Evolutionary conservation across 1,284 basidiomycete genomes (phyloP), one percentile per base, ranked within the genome.

Genomic region (Rhodotorula glutinis): DNA sequence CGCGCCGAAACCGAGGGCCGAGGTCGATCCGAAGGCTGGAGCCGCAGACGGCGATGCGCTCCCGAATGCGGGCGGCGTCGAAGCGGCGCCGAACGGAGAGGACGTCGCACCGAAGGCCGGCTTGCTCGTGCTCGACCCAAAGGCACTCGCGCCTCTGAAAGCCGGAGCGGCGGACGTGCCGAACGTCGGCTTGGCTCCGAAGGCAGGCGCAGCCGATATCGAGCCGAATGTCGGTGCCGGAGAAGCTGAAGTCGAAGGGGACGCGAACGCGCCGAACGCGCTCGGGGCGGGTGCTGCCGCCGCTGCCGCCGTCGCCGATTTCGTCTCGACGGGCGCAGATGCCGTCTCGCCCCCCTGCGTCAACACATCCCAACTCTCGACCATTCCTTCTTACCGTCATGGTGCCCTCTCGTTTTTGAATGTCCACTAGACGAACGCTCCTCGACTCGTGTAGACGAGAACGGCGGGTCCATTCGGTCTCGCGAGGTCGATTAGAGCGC

Each of bases 391-490:
- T 67, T 82, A 84, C 14, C 49, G 65, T n/a, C 71, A 78, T 8
- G 66, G 79, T 41, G 75, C 43, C 23, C 21, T 70, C 30, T 77
- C 77, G 62, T 82, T 80, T 63, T 77, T 76, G 4, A 85, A 76
- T 60, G 81, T 77, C 76, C 83, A 85, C 0, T 79, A 79, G 9
- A 82, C 77, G 57, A 85, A 71, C 4, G 81, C 76, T 17, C 83
- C 83, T 53, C 82, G 81, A 56, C 80, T 82, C 23, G 81, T 82
- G 68, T 81, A 82, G 10, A 80, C 79, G 59, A 82, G 71, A 10
- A 85, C 72, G 13, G 80, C 76, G 0, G 82, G 82, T 21, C 78
- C 75, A 13, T 77, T 76, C 51, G 80, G 80, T 25, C 79, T 78
- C 21, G 0, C 3, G 25, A 84, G 74, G 67, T 84, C 83, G 33